Conservation (phyloP, 352 stramenopile species). For the Pythium utonaiense region DNA sequence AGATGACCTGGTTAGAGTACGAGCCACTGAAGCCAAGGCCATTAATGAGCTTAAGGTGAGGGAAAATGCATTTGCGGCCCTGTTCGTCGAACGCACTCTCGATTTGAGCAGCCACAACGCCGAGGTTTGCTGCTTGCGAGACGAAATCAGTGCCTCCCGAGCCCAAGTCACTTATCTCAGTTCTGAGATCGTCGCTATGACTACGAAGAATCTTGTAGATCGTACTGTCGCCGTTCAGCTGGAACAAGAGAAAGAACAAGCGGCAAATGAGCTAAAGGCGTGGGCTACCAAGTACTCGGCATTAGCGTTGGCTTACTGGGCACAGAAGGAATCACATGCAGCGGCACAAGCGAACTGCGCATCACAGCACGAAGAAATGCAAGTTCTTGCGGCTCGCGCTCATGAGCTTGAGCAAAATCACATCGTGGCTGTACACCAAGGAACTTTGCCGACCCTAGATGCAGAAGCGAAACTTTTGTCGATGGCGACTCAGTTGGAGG, state of each 20-base stretch:
- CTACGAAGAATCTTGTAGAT: slow-evolving; percentile 13
- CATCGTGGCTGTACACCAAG: not conserved
- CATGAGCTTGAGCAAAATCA: not conserved
- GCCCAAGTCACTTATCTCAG: not conserved
- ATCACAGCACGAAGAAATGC: not conserved
- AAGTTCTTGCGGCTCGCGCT: not conserved
- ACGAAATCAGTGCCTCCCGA: slow-evolving; percentile 12
- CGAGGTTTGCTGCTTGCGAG: slow-evolving; percentile 21
- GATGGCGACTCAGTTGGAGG: no score
- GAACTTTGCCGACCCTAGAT: not conserved
- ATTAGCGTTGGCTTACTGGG: slow-evolving; percentile 9
- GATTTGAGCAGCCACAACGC: slow-evolving; percentile 19
- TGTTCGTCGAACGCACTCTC: slow-evolving; percentile 13
- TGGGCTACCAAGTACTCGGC: slow-evolving; percentile 6
- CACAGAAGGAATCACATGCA: not conserved
- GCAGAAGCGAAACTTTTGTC: no score
- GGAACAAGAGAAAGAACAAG: not conserved
- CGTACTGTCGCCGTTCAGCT: slow-evolving; percentile 3
- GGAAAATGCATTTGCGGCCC: slow-evolving; percentile 16
- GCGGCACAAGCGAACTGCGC: not conserved
- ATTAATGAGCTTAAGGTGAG: not conserved
- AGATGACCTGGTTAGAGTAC: slow-evolving; percentile 7
- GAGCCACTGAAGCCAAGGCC: slow-evolving; percentile 7
- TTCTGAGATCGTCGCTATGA: slow-evolving; percentile 5
- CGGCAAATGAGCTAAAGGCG: not conserved